Evolutionary conservation across 768 basidiomycete species (phyloP).

Genomic region (Tubosaeta sp.): DNA sequence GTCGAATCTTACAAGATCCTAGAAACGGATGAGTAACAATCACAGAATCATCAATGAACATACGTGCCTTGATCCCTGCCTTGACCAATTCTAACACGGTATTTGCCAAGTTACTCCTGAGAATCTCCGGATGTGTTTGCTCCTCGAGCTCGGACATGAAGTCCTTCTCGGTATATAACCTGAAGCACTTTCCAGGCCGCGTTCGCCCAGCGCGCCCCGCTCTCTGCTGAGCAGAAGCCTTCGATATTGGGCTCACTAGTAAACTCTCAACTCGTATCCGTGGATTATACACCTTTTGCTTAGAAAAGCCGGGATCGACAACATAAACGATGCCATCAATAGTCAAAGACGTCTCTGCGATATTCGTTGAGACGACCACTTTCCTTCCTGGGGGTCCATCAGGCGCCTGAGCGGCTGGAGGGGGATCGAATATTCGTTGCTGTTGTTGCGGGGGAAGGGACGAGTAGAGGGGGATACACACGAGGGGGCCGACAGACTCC

Average conservation of each 20-base stretch:
- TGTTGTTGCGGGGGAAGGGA: constrained; percentile 92
- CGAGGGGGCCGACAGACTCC: constrained; percentile 75
- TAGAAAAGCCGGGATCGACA: constrained; percentile 95
- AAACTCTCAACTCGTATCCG: constrained; percentile 93
- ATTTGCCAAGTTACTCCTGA: constrained; percentile 90
- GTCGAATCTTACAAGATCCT: constrained; percentile 83
- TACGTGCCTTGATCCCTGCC: constrained; percentile 74
- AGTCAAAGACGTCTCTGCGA: constrained; percentile 95
- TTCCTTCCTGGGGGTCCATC: constrained; percentile 87
- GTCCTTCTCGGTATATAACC: constrained; percentile 95
- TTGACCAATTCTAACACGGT: constrained; percentile 93
- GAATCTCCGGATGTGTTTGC: constrained; percentile 95
- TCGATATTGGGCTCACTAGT: constrained; percentile 91
- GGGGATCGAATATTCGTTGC: constrained; percentile 92
- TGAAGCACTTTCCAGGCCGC: constrained; percentile 94
- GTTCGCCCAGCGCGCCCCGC: constrained; percentile 97
- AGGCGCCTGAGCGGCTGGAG: constrained; percentile 57
- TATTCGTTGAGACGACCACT: constrained; percentile 93
- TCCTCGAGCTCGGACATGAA: constrained; percentile 95
- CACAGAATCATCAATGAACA: background rate
- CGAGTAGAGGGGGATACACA: constrained; percentile 93
- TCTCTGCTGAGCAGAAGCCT: constrained; percentile 93
- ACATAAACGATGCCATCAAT: constrained; percentile 99
- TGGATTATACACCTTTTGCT: constrained; percentile 98
- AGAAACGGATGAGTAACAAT: background rate